A percentile compares a stretch with the other conserved stretches of the same genome.
phyloP scores from a whole-genome alignment of 768 basidiomycete species.

The Russula lepida region DNA sequence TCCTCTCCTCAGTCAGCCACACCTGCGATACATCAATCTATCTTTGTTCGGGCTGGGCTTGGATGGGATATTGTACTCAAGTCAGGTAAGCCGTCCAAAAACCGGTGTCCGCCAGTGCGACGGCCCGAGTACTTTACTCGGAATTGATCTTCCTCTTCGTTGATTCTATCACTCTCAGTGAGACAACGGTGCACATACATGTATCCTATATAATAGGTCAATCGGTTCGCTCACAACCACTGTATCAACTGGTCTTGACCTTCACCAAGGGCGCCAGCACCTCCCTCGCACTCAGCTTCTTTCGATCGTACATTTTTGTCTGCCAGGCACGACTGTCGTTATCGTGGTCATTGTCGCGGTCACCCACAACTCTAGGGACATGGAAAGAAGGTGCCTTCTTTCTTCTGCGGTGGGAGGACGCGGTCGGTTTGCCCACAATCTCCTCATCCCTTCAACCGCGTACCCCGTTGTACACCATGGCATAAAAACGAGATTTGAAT shows the following conservation, averaged over 20 bases:
- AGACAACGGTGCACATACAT: background rate
- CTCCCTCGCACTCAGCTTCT: background rate
- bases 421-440: background rate
- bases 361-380: background rate
- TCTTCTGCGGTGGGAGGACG: background rate
- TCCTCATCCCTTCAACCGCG: too few species aligned
- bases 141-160: background rate
- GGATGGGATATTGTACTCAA: background rate
- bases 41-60: background rate
- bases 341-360: background rate
- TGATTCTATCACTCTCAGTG: background rate
- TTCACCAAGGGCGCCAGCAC: background rate
- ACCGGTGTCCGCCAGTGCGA: background rate
- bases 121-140: background rate
- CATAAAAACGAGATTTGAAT: too few species aligned
- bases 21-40: background rate
- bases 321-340: too few species aligned
- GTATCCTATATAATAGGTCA: background rate
- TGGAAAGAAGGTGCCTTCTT: too few species aligned
- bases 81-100: background rate
- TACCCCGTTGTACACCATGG: too few species aligned
- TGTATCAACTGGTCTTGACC: background rate
- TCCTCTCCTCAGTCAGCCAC: background rate
- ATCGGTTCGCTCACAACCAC: background rate
- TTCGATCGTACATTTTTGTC: background rate